These are phyloP conservation scores for Tetrastigma voinierianum DNA, from an alignment of 164 flowering plant genomes.

Conservation along the genomic window DNA sequence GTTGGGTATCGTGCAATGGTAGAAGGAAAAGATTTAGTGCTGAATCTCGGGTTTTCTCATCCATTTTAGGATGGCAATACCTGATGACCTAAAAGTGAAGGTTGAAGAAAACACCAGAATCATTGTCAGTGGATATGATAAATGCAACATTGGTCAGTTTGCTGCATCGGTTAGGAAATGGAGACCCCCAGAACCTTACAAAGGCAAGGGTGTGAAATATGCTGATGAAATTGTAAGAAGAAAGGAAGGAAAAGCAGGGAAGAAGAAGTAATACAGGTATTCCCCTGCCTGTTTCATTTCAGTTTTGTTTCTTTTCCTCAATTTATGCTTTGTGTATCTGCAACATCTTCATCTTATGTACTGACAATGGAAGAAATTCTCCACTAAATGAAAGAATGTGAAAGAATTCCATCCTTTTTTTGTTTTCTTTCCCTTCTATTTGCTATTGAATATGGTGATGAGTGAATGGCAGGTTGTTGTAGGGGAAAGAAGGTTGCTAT, in stretches of 20 bases:
- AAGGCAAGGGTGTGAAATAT: conserved; percentile 98
- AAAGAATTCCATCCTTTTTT: too few relatives aligned
- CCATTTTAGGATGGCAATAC: conserved; percentile 83
- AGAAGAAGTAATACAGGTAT: conserved; percentile 60
- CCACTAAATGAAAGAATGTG: too few relatives aligned
- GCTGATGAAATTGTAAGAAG: conserved; percentile 75
- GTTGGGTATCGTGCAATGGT: conserved; percentile 87
- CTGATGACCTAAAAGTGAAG: conserved; percentile 68
- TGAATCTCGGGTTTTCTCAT: conserved; percentile 92
- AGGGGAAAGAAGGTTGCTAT: too few relatives aligned
- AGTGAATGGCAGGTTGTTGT: too few relatives aligned
- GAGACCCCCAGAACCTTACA: conserved; percentile 98
- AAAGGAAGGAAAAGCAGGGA: conserved; percentile 94
- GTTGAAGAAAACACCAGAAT: conserved; percentile 87
- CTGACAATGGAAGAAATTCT: too few relatives aligned
- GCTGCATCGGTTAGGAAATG: conserved; percentile 88
- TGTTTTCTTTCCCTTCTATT: too few relatives aligned
- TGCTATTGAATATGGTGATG: too few relatives aligned
- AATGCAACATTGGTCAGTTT: conserved; percentile 78
- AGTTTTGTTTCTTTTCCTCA: background rate
- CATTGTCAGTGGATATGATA: conserved; percentile 72
- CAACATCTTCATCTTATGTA: too few relatives aligned
- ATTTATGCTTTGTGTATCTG: too few relatives aligned
- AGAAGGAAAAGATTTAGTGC: conserved; percentile 74
- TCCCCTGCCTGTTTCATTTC: background rate